These are phyloP conservation scores for Trichoderma guizhouense DNA, from an alignment of 2,329 filamentous ascomycete species.

Conservation along the genomic window DNA sequence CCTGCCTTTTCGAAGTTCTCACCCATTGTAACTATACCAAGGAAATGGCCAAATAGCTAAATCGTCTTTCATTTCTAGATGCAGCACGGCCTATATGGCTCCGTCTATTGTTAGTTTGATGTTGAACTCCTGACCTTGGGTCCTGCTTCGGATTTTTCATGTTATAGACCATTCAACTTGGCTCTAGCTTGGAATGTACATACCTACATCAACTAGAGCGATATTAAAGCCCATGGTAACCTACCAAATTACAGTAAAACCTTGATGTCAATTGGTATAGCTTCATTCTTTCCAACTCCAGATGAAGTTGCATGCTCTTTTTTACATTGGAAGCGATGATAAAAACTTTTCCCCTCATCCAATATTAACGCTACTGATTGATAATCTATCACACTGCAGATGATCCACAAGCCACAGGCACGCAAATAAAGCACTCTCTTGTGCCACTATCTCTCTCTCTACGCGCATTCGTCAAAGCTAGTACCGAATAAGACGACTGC, in stretches of 20 bases:
- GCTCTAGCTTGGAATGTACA: neutral
- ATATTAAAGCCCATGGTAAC: neutral
- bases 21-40: neutral
- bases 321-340: neutral
- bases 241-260: neutral
- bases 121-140: neutral
- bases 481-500: neutral
- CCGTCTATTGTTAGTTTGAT: neutral
- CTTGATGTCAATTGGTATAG: neutral
- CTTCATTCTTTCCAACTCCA: neutral
- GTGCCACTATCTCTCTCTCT: neutral
- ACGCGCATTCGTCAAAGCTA: neutral
- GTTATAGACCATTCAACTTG: neutral
- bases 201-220: neutral
- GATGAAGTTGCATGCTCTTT: neutral
- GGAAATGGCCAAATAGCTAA: neutral
- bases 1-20: neutral
- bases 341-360: neutral
- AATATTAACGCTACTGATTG: neutral
- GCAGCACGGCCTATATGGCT: neutral
- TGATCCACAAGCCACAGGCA: neutral
- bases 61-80: neutral
- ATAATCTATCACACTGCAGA: neutral
- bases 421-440: neutral
- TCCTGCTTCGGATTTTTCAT: neutral